Base-by-base conservation (phyloP, 768 basidiomycete genomes). In the Exsudoporus frostii region DNA sequence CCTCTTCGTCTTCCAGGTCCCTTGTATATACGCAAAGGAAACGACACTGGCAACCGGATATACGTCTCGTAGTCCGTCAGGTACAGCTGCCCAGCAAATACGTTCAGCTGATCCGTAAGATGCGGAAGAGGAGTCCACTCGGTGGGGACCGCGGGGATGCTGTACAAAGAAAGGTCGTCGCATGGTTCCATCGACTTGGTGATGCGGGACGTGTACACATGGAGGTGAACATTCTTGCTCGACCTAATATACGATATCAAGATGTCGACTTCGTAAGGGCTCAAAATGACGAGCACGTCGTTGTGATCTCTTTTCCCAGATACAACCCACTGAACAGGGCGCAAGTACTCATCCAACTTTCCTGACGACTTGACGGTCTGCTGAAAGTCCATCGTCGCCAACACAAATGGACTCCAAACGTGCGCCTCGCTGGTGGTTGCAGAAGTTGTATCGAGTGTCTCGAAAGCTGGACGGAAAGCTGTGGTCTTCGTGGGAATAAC, bases 171-270 rank as follows among this genome's bases (percentile, higher is more conserved):
- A 5, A 72, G 63, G 19, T 68, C 60, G 25, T 81, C 77, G 42
- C 73, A 73, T 8, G 74, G 56, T 25, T 61, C 58, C 71, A 72
- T 74, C 3, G 60, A 60, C 30, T 63, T 55, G 9, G 59, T 67
- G 40, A 71, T 64, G 2, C 75, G 66, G 1, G 79, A 73, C 0
- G 76, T 61, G 54, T 80, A 80, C 4, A 73, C 40, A 54, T 79
- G 76, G 17, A 80, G 69, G 47, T 68, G 65, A 19, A 74, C 73
- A 9, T 57, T 25, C 7, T 58, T 53, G 59, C 66, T 67, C 20
- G 33, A 33, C 19, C 65, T 72, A 51, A 80, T 75, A 0, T 24
- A 10, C 59, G 73, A 65, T 2, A 79, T 63, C 20, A 78, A 63
- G 37, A 47, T 51, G 38, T 79, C 65, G 37, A 60, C 74, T 60